Percentiles rank a stretch among this genome's conserved stretches.
phyloP scores from a whole-genome alignment of 768 basidiomycete species.

The Leucocoprinus leucothites region DNA sequence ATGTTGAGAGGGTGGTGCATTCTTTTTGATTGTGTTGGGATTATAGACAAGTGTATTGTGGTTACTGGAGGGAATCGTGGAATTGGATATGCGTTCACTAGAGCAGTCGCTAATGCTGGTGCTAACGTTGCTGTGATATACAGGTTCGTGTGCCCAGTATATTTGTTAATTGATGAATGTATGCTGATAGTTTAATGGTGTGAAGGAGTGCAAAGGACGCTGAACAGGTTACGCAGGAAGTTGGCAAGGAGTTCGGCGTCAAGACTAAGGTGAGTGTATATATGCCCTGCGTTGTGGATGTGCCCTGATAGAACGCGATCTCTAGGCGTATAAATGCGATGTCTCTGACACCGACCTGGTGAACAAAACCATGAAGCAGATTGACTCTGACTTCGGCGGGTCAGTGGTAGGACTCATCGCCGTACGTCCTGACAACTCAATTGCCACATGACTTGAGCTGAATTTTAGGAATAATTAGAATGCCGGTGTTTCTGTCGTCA shows the following conservation, averaged over 20 bases:
- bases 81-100: slow-evolving; percentile 53
- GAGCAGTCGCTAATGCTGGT: slow-evolving; percentile 51
- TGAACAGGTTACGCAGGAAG: slow-evolving; percentile 39
- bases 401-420: slow-evolving; percentile 54
- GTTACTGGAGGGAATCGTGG: slow-evolving; percentile 64
- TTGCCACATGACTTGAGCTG: neutral
- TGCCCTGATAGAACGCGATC: too few species aligned
- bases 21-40: neutral
- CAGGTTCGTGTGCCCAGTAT: slow-evolving; percentile 27
- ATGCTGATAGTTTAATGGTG: neutral
- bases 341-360: slow-evolving; percentile 47
- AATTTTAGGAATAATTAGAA: slow-evolving; percentile 38
- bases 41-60: slow-evolving; percentile 44
- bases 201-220: slow-evolving; percentile 46
- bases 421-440: slow-evolving; percentile 27
- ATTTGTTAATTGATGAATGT: neutral
- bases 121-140: slow-evolving; percentile 63
- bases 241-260: slow-evolving; percentile 43
- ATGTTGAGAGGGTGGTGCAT: neutral
- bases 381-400: slow-evolving; percentile 43
- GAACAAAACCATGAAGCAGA: slow-evolving; percentile 40
- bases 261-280: slow-evolving; percentile 35
- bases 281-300: too few species aligned
- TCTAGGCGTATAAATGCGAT: slow-evolving; percentile 60
- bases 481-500: slow-evolving; percentile 60